Evolutionary conservation across 169 alveolate species (phyloP).

Genomic region (Cryptosporidium sp.): DNA sequence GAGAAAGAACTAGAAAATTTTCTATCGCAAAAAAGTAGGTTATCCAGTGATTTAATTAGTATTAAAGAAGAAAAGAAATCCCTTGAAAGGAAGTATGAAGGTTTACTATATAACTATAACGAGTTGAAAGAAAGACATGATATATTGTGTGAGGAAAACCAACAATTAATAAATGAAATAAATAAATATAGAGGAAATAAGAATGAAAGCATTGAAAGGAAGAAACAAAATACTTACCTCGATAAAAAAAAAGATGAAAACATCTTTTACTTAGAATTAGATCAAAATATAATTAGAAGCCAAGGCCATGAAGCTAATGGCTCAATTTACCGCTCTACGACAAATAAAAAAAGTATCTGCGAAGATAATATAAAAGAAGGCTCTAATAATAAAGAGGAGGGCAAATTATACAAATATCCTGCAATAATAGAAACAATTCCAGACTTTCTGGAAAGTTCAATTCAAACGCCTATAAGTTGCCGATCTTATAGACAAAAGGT

Average conservation of each 20-base stretch:
- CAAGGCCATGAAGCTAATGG: no score
- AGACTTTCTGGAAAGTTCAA: slow-evolving; percentile 39
- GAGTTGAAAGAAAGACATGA: slow-evolving; percentile 26
- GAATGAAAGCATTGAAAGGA: neutral
- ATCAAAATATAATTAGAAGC: neutral
- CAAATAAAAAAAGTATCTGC: neutral
- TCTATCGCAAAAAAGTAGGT: slow-evolving; percentile 4
- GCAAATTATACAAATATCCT: neutral
- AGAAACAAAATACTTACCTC: neutral
- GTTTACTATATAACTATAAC: slow-evolving; percentile 10
- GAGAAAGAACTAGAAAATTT: slow-evolving; percentile 10
- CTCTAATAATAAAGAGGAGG: neutral
- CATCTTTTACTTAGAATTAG: neutral
- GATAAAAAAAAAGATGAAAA: neutral
- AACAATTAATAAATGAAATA: neutral
- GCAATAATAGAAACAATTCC: slow-evolving; percentile 43
- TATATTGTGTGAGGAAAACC: slow-evolving; percentile 27
- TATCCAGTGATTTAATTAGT: slow-evolving; percentile 15
- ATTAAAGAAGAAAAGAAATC: slow-evolving; percentile 16
- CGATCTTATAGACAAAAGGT: slow-evolving; percentile 2
- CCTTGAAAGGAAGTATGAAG: slow-evolving; percentile 28
- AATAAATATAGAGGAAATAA: neutral
- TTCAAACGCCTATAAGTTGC: slow-evolving; percentile 26
- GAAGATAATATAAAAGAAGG: neutral
- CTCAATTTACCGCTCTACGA: neutral